Conservation (phyloP, 495 filamentous ascomycete species). For the Daldinia concentrica region DNA sequence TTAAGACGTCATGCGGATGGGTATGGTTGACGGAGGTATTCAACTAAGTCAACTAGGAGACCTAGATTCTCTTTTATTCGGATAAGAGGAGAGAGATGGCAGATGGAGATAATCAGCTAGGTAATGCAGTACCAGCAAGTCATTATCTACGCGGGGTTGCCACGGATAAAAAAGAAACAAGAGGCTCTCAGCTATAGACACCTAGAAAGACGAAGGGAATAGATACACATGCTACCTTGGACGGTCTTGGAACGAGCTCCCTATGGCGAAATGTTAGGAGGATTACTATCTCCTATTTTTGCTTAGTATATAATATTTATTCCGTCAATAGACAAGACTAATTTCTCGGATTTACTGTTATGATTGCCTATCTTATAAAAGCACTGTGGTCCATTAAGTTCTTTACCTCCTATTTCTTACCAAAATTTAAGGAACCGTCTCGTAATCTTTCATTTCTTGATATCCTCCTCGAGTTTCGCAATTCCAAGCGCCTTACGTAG, state of each 20-base stretch:
- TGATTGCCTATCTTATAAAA: no score
- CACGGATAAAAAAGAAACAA: not conserved
- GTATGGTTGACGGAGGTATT: not conserved
- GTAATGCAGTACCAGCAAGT: not conserved
- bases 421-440: no score
- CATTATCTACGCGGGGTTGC: not conserved
- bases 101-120: not conserved
- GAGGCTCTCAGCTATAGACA: not conserved
- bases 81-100: not conserved
- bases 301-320: not conserved
- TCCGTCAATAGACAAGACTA: not conserved
- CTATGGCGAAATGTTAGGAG: not conserved
- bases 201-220: constrained; percentile 1
- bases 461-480: not conserved
- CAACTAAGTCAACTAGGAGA: not conserved
- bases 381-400: no score
- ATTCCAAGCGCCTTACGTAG: not conserved
- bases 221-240: not conserved
- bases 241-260: not conserved
- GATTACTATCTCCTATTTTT: not conserved
- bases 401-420: no score
- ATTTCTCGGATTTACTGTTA: no score
- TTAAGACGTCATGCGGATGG: constrained; percentile 4
- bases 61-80: not conserved
- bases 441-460: no score